These are phyloP conservation scores for Cladosporium sp. DNA, from an alignment of 2,329 filamentous ascomycete genomes.

Conservation along the genomic window DNA sequence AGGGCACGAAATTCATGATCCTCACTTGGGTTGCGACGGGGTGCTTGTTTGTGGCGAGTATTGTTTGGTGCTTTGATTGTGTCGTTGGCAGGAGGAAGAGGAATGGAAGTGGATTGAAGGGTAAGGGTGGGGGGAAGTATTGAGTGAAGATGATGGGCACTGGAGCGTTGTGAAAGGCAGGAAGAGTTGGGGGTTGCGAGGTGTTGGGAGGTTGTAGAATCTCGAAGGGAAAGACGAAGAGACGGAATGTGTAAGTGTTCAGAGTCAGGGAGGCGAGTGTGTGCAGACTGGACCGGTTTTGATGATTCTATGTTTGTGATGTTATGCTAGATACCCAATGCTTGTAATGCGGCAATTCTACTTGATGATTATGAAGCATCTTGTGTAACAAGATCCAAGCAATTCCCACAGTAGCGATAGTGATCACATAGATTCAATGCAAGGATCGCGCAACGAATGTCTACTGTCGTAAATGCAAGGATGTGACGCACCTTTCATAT, in stretches of 20 bases:
- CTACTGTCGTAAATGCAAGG: too few species aligned
- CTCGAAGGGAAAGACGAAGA: background rate
- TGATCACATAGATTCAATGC: too few species aligned
- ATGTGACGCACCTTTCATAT: too few species aligned
- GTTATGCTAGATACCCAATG: background rate
- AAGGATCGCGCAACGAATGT: too few species aligned
- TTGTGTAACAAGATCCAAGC: too few species aligned
- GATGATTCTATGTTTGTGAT: background rate
- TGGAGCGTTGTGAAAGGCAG: background rate
- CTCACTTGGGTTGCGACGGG: slow-evolving; percentile 57
- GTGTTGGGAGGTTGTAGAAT: background rate
- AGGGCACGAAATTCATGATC: slow-evolving; percentile 52
- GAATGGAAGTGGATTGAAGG: background rate
- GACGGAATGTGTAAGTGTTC: too few species aligned
- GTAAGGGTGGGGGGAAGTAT: background rate
- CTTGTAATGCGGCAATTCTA: background rate
- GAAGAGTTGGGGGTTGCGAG: background rate
- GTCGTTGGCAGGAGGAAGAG: slow-evolving; percentile 1
- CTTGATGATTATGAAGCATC: background rate
- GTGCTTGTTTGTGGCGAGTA: slow-evolving; percentile 23
- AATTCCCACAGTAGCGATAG: too few species aligned
- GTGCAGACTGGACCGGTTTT: background rate
- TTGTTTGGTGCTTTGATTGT: slow-evolving; percentile 28
- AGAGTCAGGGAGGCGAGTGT: too few species aligned
- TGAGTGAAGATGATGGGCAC: background rate